Conservation (phyloP, 208 protist genomes). For the Trypanosoma grayi region DNA sequence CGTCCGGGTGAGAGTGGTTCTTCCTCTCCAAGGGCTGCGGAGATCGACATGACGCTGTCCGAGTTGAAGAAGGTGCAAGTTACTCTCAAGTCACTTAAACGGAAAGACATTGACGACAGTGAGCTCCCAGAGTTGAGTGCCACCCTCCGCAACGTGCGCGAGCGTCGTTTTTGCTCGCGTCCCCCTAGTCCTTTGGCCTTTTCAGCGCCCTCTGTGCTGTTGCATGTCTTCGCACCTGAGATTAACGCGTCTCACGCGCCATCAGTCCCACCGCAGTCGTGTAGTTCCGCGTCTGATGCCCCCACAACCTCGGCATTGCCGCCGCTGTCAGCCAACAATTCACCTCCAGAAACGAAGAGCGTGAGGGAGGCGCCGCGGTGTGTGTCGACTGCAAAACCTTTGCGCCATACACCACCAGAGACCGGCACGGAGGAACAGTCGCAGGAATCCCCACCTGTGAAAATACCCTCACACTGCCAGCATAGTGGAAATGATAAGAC, state of each 20-base stretch:
- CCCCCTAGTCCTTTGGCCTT: slow-evolving; percentile 23
- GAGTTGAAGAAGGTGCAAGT: slow-evolving; percentile 52
- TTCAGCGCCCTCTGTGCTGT: slow-evolving; percentile 28
- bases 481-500: too few relatives aligned
- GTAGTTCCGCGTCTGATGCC: neutral
- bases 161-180: slow-evolving; percentile 18
- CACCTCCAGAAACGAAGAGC: neutral
- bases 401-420: too few relatives aligned
- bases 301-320: neutral
- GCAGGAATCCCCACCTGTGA: too few relatives aligned
- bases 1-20: neutral
- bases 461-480: too few relatives aligned
- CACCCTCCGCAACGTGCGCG: slow-evolving; percentile 25
- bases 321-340: neutral
- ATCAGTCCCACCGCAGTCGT: neutral
- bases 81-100: slow-evolving; percentile 75
- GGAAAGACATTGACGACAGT: slow-evolving; percentile 64
- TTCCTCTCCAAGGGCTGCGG: neutral
- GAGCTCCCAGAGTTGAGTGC: slow-evolving; percentile 60
- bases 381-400: too few relatives aligned
- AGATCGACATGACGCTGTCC: slow-evolving; percentile 28
- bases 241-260: neutral
- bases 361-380: too few relatives aligned
- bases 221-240: slow-evolving; percentile 12
- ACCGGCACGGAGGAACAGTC: too few relatives aligned